Conservation (phyloP, 2,329 filamentous ascomycete genomes). For the Phoma sp. region DNA sequence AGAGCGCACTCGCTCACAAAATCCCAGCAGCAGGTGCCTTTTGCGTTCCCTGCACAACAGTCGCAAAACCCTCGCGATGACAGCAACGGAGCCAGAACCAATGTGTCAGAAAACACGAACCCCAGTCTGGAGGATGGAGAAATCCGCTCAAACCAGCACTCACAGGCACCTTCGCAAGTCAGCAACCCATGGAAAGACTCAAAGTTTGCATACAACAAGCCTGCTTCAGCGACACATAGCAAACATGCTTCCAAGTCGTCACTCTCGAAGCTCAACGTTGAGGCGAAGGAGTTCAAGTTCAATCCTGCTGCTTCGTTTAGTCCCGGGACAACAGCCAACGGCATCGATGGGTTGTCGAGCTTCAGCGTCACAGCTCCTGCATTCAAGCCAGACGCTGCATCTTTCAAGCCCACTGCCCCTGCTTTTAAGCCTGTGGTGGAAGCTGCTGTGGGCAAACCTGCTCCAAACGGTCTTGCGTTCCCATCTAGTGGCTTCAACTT, state of each 20-base stretch:
- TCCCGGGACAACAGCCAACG: conserved; percentile 53
- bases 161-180: conserved; percentile 45
- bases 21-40: conserved; percentile 55
- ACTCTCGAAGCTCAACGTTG: conserved; percentile 82
- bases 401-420: conserved; percentile 30
- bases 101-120: conserved; percentile 48
- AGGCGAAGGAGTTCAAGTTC: conserved; percentile 87
- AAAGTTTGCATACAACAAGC: conserved; percentile 43
- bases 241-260: conserved; percentile 73
- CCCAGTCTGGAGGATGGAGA: conserved; percentile 47
- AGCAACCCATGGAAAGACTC: conserved; percentile 47
- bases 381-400: conserved; percentile 75
- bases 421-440: conserved; percentile 40
- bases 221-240: conserved; percentile 44
- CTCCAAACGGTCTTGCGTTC: conserved; percentile 20
- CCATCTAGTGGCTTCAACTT: conserved; percentile 32
- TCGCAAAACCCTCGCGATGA: conserved; percentile 41
- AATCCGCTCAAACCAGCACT: conserved; percentile 40
- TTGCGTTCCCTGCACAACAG: conserved; percentile 38
- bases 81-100: conserved; percentile 51
- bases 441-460: not conserved
- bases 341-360: conserved; percentile 44
- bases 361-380: conserved; percentile 74
- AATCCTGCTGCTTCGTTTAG: conserved; percentile 62
- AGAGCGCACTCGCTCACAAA: conserved; percentile 75